A percentile compares a stretch with the other conserved stretches of the same genome.
These are phyloP conservation scores for Brachypodium distachyon DNA, from an alignment of 202 grass and related monocot species.

Conservation along the genomic window DNA sequence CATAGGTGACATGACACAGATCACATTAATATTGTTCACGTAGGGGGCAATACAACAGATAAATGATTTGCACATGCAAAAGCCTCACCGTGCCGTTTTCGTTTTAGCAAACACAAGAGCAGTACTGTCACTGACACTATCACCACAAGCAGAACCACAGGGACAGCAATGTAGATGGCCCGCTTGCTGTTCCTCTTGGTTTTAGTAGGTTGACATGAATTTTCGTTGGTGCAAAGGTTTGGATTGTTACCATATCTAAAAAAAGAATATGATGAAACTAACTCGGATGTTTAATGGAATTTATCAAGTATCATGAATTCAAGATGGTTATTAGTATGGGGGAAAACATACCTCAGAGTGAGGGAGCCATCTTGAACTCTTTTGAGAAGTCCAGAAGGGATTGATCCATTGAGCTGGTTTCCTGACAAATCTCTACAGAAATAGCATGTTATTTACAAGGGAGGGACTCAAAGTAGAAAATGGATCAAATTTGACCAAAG, in stretches of 20 bases:
- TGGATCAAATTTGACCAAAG: not conserved
- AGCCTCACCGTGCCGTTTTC: constrained; percentile 16
- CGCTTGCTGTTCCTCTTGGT: constrained; percentile 23
- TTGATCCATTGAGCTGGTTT: constrained; percentile 47
- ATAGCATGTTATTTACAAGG: too few relatives aligned
- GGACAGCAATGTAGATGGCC: constrained; percentile 36
- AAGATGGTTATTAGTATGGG: not conserved
- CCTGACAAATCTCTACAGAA: constrained; percentile 52
- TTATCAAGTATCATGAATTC: not conserved
- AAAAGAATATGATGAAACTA: not conserved
- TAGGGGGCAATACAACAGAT: not conserved
- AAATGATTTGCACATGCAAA: not conserved
- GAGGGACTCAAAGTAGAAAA: too few relatives aligned
- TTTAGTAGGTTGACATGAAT: constrained; percentile 14
- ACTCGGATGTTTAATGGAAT: not conserved
- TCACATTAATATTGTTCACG: not conserved
- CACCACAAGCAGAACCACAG: constrained; percentile 11
- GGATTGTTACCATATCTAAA: constrained; percentile 37
- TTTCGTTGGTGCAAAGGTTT: constrained; percentile 16
- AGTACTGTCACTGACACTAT: not conserved
- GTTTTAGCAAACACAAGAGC: not conserved
- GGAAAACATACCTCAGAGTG: constrained; percentile 34
- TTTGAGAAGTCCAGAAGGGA: constrained; percentile 39
- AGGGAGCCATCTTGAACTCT: constrained; percentile 36
- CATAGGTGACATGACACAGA: not conserved